These are phyloP conservation scores for Penicillium capsulatum DNA, from an alignment of 2,329 filamentous ascomycete genomes.

Conservation along the genomic window DNA sequence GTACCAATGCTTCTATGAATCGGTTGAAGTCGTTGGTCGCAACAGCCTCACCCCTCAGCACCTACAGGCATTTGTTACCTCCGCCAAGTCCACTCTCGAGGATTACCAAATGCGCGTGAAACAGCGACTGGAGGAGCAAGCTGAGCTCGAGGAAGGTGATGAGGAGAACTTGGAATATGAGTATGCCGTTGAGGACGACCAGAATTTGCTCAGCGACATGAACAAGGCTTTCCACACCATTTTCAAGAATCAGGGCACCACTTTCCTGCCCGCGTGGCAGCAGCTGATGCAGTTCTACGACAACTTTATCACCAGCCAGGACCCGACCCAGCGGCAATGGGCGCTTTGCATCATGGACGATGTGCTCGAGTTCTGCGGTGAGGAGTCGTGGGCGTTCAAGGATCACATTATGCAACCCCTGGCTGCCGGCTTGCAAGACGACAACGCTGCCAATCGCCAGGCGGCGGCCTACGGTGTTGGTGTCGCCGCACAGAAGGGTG, in stretches of 20 bases:
- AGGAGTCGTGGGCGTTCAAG: conserved; percentile 80
- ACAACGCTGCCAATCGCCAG: conserved; percentile 86
- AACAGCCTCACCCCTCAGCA: conserved; percentile 72
- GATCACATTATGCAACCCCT: conserved; percentile 83
- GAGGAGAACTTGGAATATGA: conserved; percentile 82
- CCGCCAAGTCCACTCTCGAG: conserved; percentile 77
- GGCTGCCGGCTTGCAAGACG: conserved; percentile 77
- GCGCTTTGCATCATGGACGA: conserved; percentile 99
- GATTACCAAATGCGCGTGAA: conserved; percentile 88
- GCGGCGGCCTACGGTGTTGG: conserved; percentile 94
- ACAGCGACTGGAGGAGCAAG: conserved; percentile 76
- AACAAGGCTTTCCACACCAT: conserved; percentile 99
- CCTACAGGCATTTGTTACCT: conserved; percentile 83
- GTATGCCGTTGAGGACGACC: conserved; percentile 93
- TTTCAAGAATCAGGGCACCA: conserved; percentile 88
- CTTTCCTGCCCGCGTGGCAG: conserved; percentile 86
- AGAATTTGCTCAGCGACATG: conserved; percentile 95
- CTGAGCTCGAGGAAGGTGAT: conserved; percentile 80
- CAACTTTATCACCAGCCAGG: conserved; percentile 71
- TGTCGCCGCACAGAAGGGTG: conserved; percentile 89
- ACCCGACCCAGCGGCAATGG: conserved; percentile 94
- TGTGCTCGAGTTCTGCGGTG: conserved; percentile 92
- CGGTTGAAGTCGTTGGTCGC: conserved; percentile 86
- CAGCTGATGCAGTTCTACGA: conserved; percentile 80
- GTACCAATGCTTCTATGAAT: conserved; percentile 99